phyloP scores from a whole-genome alignment of 257 asterid species.

The Rauvolfia tetraphylla region DNA sequence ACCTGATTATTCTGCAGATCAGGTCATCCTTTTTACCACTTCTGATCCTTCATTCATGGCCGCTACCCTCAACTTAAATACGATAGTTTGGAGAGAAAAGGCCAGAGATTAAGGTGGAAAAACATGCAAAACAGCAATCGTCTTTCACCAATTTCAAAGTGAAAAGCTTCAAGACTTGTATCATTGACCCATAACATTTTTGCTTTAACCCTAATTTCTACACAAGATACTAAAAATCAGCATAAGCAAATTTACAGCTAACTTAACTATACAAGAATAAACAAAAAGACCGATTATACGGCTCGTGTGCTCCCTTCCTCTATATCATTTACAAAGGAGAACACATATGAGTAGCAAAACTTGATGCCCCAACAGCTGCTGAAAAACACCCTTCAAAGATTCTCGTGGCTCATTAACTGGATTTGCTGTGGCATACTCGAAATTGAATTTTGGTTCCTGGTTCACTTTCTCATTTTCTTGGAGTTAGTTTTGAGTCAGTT shows the following conservation, averaged over 20 bases:
- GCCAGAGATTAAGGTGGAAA: background rate
- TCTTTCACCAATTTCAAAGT: background rate
- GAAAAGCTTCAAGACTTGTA: background rate
- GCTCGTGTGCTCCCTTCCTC: background rate
- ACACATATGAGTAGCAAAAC: background rate
- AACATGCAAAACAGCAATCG: background rate
- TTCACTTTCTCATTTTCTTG: background rate
- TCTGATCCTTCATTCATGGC: no score
- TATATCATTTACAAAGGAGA: constrained; percentile 10
- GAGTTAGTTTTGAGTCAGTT: no score
- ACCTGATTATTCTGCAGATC: background rate
- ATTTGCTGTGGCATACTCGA: background rate
- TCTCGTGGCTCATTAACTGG: background rate
- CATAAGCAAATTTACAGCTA: constrained; percentile 1
- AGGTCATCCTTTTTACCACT: background rate
- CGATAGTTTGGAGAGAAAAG: background rate
- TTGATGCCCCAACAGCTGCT: background rate
- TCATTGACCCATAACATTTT: background rate
- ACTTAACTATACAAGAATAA: constrained; percentile 11
- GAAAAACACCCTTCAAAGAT: background rate
- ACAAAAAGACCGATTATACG: background rate
- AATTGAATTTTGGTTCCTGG: background rate
- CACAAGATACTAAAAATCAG: background rate
- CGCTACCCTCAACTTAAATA: no score
- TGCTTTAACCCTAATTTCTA: background rate